Evolutionary conservation across 345 rosid genomes (phyloP), one percentile per base, ranked within the genome.

Genomic region (Conringia planisiliqua): DNA sequence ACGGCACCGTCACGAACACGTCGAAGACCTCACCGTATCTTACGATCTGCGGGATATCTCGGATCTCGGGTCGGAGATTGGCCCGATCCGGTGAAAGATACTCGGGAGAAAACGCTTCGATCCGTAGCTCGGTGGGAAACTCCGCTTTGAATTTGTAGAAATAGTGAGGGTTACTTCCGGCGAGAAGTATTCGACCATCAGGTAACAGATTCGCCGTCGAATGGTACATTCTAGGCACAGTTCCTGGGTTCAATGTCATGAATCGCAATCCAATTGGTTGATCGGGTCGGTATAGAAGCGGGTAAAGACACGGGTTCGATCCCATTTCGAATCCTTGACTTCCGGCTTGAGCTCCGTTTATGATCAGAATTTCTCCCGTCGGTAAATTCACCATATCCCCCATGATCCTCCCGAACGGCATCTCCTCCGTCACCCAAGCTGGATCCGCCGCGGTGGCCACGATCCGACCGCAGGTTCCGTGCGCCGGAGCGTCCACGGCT

Each of bases 341-440:
- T 3, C 96, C 96, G 2, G 93, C 88, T 72, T 89, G 87, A 67
- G 97, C 98, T 67, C 98, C 98, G 40, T 94, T 91, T 36, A 91
- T 85, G 50, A 94, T 81, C 68, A 91, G 62, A 56, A 83, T 78
- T 0, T 91, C 93, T 39, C 96, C 88, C 20, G 93, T 86, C 16
- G 98, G 98, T 5, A 94, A 86, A 83, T 85, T 82, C 14, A 91
- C 91, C 97, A 91, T 88, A 55, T 91, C 98, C 1, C 97, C 97
- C 97, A 88, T 94, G 81, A 91, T 82, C 76, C 98, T 84, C 61
- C 91, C 91, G 70, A 86, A 86, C 26, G 95, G 87, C 96, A 94
- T 94, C 64, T 82, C 89, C 80, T 91, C 97, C 90, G 89, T 80
- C 54, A 82, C 85, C 95, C 95, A 89, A 14, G 20, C 75, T 11